Base-by-base conservation (phyloP, 2,329 filamentous ascomycete genomes). In the Talaromyces sp. region DNA sequence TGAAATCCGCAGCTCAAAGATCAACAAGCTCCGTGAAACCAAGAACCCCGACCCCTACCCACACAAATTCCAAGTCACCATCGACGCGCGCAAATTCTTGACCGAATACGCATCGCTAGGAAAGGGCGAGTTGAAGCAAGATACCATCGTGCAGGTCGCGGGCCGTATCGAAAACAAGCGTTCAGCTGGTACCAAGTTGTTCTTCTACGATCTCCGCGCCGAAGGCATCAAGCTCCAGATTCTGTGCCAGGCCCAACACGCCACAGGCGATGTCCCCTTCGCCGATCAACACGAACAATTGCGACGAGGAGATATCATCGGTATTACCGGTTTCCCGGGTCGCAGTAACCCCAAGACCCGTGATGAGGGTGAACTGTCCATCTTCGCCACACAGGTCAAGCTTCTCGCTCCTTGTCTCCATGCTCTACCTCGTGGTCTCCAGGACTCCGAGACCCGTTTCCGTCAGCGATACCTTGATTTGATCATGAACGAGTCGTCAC, bases 391-490 rank as follows among this genome's bases (percentile, higher is more conserved):
- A 61, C 90, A 97, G 79, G 85, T 99, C 69, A 83, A 90, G 49
- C 88, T 98, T 54, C 85, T 99, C 67, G 90, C 94, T 0, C 95
- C 95, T 8, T 98, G 94, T 79, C 81, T 99, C 74, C 93, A 97
- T 80, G 89, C 92, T 82, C 85, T 96, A 71, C 95, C 95, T 29
- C 92, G 95, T 79, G 90, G 94, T 81, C 93, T 98, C 84, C 94
- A 96, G 85, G 93, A 98, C 77, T 88, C 93, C 76, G 95, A 99
- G 80, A 91, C 93, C 79, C 88, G 95, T 67, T 93, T 92, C 85
- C 91, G 96, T 72, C 91, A 97, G 82, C 88, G 94, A 67, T 96
- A 97, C 78, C 88, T 99, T 61, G 95, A 99, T 79, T 84, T 99
- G 72, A 95, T 99, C 80, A 96, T 98, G 90, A 97, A 99, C 81